A percentile compares a stretch with the other conserved stretches of the same genome.
Conservation (phyloP, 2,329 filamentous ascomycete species). For the Leptographium procerum region DNA sequence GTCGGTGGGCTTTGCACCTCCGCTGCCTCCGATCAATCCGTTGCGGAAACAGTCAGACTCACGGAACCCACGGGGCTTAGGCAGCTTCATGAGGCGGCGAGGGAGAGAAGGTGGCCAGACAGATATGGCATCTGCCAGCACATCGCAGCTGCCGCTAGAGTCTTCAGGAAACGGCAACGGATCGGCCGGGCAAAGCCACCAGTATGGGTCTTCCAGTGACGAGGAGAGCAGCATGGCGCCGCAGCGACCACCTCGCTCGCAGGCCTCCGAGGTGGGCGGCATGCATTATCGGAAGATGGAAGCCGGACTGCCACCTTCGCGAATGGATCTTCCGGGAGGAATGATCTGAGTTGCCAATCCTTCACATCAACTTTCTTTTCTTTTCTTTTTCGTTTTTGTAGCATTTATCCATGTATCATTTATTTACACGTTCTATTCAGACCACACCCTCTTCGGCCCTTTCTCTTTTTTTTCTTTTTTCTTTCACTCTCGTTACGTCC, state of each 20-base stretch:
- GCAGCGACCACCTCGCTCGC: slow-evolving; percentile 31
- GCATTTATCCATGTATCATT: neutral
- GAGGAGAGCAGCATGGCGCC: slow-evolving; percentile 28
- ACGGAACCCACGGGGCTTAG: slow-evolving; percentile 26
- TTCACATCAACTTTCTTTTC: neutral
- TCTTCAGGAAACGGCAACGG: slow-evolving; percentile 6
- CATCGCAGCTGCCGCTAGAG: slow-evolving; percentile 20
- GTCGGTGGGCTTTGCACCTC: slow-evolving; percentile 25
- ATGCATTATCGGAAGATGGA: slow-evolving; percentile 9
- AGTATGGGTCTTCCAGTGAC: slow-evolving; percentile 20
- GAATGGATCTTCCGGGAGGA: slow-evolving; percentile 21
- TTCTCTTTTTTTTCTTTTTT: neutral
- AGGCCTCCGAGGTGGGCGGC: slow-evolving; percentile 26
- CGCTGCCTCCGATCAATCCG: slow-evolving; percentile 48
- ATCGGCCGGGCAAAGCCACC: slow-evolving; percentile 13
- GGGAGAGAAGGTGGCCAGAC: slow-evolving; percentile 19
- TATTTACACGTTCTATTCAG: too few species aligned
- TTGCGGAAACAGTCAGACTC: slow-evolving; percentile 31
- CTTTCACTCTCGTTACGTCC: neutral
- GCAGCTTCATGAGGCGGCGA: slow-evolving; percentile 22
- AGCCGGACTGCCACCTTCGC: slow-evolving; percentile 12
- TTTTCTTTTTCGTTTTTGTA: neutral
- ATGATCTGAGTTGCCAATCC: slow-evolving; percentile 20
- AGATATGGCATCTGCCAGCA: slow-evolving; percentile 15
- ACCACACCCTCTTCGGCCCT: too few species aligned